Base-by-base conservation (phyloP, 148 eudicot species). In the Hydrangea macrophylla region DNA sequence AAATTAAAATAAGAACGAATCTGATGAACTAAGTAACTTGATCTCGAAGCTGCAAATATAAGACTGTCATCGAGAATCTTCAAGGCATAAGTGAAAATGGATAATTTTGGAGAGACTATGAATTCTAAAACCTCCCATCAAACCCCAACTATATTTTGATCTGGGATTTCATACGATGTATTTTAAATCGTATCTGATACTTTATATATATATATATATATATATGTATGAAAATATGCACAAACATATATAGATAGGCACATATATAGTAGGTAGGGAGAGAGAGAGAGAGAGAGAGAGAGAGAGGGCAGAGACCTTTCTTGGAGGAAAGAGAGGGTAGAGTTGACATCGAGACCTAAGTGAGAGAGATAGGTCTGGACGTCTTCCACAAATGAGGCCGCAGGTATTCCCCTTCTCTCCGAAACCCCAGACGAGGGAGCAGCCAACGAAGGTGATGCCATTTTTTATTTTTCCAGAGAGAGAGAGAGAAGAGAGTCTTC, bases 291-390 rank as follows among this genome's bases (percentile, higher is more conserved):
- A 62, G 24, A 32, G 20, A 56, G 62, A 32, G 11, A 56, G 65
- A 58, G 57, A 70, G 45, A 69, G 9, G 24, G 51, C 59, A 51
- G 7, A 55, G 35, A 91, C 97, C 97, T 80, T 81, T 91, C 92
- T 81, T 91, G 97, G 65, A 91, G 83, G 71, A 89, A 88, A 58
- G 88, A 76, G 70, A 91, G 92, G 69, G 92, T 75, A 3, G 97
- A 84, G 79, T 71, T 91, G 51, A 84, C 92, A 65, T 91, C 97
- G 55, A 91, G 90, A 62, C 80, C 75, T 20, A 77, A 77, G 71
- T 86, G 86, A 67, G 75, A 50, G 26, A 91, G 88, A 58, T 82
- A 91, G 23, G 78, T 79, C 61, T 89, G 90, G 7, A 92, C 95
- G 68, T 92, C 95, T 68, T 83, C 86, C 1, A 92, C 95, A 37